A percentile compares a stretch with the other conserved stretches of the same genome.
Conservation (phyloP, 257 asterid genomes). For the Nyctanthes arbortristis region DNA sequence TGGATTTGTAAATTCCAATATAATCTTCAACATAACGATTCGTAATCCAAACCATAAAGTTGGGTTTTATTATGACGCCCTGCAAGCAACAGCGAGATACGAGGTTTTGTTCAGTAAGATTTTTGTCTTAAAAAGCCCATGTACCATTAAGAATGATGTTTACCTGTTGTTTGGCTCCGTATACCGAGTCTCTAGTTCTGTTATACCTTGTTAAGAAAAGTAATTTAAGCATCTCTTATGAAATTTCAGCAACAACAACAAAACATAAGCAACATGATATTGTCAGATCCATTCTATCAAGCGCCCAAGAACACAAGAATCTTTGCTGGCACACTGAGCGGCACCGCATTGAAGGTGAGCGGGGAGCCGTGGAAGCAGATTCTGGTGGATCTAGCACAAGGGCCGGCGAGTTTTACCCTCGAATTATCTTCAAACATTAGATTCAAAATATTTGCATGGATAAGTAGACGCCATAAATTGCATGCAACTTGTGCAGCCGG, state of each 20-base stretch:
- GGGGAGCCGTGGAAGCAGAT: slow-evolving; percentile 54
- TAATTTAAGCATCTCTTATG: no score
- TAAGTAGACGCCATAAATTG: slow-evolving; percentile 69
- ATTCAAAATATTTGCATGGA: slow-evolving; percentile 79
- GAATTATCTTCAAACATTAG: slow-evolving; percentile 58
- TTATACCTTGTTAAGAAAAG: no score
- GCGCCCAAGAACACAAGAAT: slow-evolving; percentile 67
- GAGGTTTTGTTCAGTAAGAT: slow-evolving; percentile 16
- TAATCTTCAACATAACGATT: slow-evolving; percentile 61
- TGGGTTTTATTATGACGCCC: slow-evolving; percentile 61
- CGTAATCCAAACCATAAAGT: slow-evolving; percentile 69
- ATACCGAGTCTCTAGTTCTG: no score
- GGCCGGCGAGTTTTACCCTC: slow-evolving; percentile 56
- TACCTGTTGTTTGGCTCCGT: no score
- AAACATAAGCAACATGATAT: slow-evolving; percentile 41
- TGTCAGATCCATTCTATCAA: slow-evolving; percentile 60
- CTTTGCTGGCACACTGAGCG: slow-evolving; percentile 50
- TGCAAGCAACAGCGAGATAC: slow-evolving; percentile 50
- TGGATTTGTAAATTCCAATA: slow-evolving; percentile 44
- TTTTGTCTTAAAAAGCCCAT: no score
- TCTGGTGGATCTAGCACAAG: slow-evolving; percentile 43
- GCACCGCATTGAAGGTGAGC: slow-evolving; percentile 45
- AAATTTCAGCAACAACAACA: no score
- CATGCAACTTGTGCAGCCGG: slow-evolving; percentile 78
- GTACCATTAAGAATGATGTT: no score